Conservation (phyloP, 306 rosid species). For the Castanea sativa region DNA sequence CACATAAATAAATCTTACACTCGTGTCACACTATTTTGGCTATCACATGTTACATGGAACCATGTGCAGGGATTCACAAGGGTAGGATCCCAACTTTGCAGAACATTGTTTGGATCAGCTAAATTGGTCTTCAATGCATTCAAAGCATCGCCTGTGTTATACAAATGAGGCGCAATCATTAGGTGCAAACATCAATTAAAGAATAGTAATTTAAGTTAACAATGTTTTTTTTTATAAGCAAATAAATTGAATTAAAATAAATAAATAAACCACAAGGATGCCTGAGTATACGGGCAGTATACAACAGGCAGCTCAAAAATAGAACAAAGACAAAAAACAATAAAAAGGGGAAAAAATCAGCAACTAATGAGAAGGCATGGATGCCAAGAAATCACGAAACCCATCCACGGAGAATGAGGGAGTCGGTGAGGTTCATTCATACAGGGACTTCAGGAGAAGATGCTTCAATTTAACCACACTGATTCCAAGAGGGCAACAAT, state of each 20-base stretch:
- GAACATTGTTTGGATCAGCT: slow-evolving; percentile 82
- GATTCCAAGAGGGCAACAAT: not conserved
- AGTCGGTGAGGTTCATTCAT: no score
- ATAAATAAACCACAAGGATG: no score
- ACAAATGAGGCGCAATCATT: slow-evolving; percentile 25
- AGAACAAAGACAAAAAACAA: no score
- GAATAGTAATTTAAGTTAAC: not conserved
- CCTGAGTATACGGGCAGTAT: no score
- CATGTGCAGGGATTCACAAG: slow-evolving; percentile 96
- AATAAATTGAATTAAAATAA: no score
- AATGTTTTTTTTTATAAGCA: not conserved
- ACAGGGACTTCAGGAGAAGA: no score
- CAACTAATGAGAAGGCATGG: no score
- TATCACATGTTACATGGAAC: slow-evolving; percentile 90
- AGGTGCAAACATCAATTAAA: slow-evolving; percentile 15
- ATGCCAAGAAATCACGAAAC: no score
- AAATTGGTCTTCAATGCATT: slow-evolving; percentile 72
- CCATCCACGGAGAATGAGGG: no score
- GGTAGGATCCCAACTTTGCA: slow-evolving; percentile 91
- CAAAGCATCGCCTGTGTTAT: slow-evolving; percentile 78
- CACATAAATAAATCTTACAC: slow-evolving; percentile 59
- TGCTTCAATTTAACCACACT: no score
- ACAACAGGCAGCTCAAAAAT: no score
- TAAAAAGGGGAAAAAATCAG: no score
- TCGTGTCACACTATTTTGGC: slow-evolving; percentile 80